These are phyloP conservation scores for Tribonema minus DNA, from an alignment of 108 stramenopile species.

Conservation along the genomic window DNA sequence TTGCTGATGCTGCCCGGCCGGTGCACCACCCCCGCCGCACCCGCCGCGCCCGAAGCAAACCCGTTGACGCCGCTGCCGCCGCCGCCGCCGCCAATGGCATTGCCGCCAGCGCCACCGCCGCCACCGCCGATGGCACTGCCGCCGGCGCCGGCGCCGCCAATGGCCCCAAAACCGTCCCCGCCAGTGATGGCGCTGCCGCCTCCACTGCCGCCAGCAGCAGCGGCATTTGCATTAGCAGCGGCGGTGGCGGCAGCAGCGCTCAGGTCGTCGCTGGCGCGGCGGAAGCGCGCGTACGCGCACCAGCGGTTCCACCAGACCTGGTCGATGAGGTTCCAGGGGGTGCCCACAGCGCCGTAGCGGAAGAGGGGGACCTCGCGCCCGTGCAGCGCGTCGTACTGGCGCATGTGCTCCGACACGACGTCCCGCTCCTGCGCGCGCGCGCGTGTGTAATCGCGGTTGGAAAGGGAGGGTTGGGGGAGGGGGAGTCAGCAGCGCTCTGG, in stretches of 20 bases:
- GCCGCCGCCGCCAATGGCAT: background rate
- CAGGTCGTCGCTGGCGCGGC: background rate
- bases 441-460: too few species aligned
- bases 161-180: constrained; percentile 3
- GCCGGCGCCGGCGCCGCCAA: background rate
- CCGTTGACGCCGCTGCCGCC: background rate
- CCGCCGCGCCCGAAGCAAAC: background rate
- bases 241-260: background rate
- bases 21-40: background rate
- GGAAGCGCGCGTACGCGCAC: constrained; percentile 6
- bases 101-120: background rate
- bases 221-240: background rate
- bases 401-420: constrained; percentile 2
- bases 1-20: background rate
- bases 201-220: background rate
- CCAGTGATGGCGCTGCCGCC: background rate
- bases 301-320: constrained; percentile 8
- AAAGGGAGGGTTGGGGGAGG: too few species aligned
- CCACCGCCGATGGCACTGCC: background rate
- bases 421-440: constrained; percentile 24
- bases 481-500: too few species aligned
- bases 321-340: constrained; percentile 3
- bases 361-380: background rate
- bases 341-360: constrained; percentile 15
- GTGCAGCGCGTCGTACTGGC: background rate